phyloP scores from a whole-genome alignment of 768 basidiomycete species.

The Amanita rubescens region DNA sequence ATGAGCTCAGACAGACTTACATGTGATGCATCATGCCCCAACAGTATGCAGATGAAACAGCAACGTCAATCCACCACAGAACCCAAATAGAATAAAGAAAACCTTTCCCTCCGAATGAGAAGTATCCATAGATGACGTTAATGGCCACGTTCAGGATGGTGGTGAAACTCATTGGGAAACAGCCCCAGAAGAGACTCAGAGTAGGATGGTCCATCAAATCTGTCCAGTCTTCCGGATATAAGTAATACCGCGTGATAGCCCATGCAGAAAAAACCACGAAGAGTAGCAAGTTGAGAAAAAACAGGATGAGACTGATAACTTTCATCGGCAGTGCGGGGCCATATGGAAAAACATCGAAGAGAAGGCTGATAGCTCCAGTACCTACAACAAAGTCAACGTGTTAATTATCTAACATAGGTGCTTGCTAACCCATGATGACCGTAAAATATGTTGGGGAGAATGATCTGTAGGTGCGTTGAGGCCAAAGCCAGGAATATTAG shows the following conservation, averaged over 20 bases:
- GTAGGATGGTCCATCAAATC: slow-evolving; percentile 42
- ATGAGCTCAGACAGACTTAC: slow-evolving; percentile 30
- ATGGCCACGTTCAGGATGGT: slow-evolving; percentile 44
- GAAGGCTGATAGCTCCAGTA: slow-evolving; percentile 5
- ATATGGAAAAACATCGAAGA: slow-evolving; percentile 6
- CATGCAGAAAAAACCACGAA: slow-evolving; percentile 36
- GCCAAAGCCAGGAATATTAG: not conserved
- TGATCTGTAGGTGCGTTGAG: not conserved
- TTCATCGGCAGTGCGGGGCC: slow-evolving; percentile 4
- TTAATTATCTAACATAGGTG: not conserved
- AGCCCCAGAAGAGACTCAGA: slow-evolving; percentile 40
- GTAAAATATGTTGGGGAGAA: slow-evolving; percentile 5
- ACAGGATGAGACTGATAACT: slow-evolving; percentile 7
- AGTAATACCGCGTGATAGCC: slow-evolving; percentile 32
- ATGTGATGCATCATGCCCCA: slow-evolving; percentile 61
- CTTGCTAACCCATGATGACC: slow-evolving; percentile 2
- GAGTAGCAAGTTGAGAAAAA: slow-evolving; percentile 33
- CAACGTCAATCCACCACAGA: slow-evolving; percentile 58
- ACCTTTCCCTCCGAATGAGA: slow-evolving; percentile 37
- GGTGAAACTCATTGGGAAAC: slow-evolving; percentile 42
- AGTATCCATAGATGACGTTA: slow-evolving; percentile 30
- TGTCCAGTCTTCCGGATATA: slow-evolving; percentile 36
- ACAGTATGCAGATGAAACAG: slow-evolving; percentile 45
- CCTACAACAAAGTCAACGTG: not conserved
- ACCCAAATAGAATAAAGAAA: slow-evolving; percentile 50